Percentiles rank a stretch among this genome's conserved stretches.
These are phyloP conservation scores for Camellia lanceoleosa DNA, from an alignment of 148 eudicot genomes.

Conservation along the genomic window DNA sequence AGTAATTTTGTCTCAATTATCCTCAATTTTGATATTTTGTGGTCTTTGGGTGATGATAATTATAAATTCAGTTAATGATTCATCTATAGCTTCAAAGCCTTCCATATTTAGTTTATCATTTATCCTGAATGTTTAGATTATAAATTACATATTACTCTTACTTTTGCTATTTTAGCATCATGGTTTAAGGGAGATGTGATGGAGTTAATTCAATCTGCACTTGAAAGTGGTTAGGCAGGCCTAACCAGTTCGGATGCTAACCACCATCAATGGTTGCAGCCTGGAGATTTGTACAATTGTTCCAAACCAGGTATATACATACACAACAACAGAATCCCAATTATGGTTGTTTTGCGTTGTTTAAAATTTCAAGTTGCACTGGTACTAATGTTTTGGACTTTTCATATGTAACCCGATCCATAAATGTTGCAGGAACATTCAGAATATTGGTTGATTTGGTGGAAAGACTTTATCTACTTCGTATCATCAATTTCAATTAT, in stretches of 20 bases:
- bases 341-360: neutral
- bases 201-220: conserved; percentile 19
- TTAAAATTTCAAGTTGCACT: no score
- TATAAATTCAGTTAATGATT: no score
- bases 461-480: conserved; percentile 34
- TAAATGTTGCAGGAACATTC: conserved; percentile 17
- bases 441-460: conserved; percentile 9
- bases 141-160: neutral
- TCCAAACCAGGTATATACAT: conserved; percentile 23
- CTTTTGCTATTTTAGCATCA: neutral
- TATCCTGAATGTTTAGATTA: no score
- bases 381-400: no score
- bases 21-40: neutral
- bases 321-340: neutral
- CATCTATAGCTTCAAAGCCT: neutral
- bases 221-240: conserved; percentile 20
- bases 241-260: conserved; percentile 24
- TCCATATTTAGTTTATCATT: neutral
- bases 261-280: conserved; percentile 41
- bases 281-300: conserved; percentile 31
- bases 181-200: conserved; percentile 34
- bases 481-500: conserved; percentile 24
- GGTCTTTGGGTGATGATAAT: no score
- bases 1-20: neutral
- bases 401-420: neutral